Conservation (phyloP, 1,284 basidiomycete genomes). For the Pascua guehoae region DNA sequence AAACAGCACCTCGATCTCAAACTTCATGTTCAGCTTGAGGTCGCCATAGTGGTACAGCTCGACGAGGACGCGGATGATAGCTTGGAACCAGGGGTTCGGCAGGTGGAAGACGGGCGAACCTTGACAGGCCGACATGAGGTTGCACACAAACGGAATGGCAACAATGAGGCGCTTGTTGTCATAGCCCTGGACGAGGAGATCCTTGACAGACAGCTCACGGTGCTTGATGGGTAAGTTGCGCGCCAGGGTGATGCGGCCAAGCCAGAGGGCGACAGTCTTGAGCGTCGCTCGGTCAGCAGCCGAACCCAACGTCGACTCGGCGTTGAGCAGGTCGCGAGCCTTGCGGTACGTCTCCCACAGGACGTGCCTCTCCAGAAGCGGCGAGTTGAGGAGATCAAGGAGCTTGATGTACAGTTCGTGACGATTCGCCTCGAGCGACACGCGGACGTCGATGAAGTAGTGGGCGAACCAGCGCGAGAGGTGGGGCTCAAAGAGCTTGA, state of each 20-base stretch:
- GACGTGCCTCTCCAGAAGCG: constrained; percentile 67
- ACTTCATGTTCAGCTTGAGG: constrained; percentile 94
- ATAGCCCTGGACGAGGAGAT: constrained; percentile 90
- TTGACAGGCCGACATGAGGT: constrained; percentile 85
- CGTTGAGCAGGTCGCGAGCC: constrained; percentile 79
- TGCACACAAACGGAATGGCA: constrained; percentile 98
- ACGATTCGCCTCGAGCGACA: constrained; percentile 96
- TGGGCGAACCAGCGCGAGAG: constrained; percentile 95
- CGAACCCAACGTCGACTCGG: constrained; percentile 81
- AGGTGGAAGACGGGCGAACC: constrained; percentile 88
- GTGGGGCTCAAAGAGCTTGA: constrained; percentile 69
- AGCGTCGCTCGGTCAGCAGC: constrained; percentile 79
- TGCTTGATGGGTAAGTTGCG: constrained; percentile 88
- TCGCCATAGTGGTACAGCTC: constrained; percentile 97
- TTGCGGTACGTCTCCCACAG: constrained; percentile 92
- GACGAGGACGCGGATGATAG: constrained; percentile 81
- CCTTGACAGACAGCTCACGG: constrained; percentile 93
- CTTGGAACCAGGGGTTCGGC: constrained; percentile 98
- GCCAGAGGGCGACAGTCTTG: constrained; percentile 94
- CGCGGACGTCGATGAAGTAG: constrained; percentile 93
- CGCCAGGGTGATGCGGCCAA: constrained; percentile 88
- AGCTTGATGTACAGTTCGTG: constrained; percentile 93
- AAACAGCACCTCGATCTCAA: constrained; percentile 97
- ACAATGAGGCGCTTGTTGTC: constrained; percentile 88
- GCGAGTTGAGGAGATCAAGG: constrained; percentile 72